Percentiles rank a stretch among this genome's conserved stretches.
These are phyloP conservation scores for Emmonsiellopsis sp. DNA, from an alignment of 2,329 filamentous ascomycete species.

Conservation along the genomic window DNA sequence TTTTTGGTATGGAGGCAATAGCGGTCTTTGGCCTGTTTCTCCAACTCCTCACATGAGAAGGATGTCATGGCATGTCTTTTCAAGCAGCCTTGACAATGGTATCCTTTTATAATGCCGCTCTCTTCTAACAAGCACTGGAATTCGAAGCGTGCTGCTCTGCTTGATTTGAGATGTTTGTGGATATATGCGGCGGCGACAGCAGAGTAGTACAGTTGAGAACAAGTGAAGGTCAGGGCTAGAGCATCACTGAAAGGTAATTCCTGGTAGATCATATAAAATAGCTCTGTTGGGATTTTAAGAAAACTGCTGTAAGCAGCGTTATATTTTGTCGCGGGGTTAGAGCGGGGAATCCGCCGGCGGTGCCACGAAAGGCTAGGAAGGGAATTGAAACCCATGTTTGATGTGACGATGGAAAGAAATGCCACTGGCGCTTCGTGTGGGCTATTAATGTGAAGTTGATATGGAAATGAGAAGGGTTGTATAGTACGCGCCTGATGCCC, in stretches of 20 bases:
- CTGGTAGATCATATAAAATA: background rate
- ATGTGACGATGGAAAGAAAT: too few species aligned
- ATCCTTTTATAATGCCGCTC: background rate
- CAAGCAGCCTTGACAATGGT: background rate
- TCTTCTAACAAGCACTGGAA: background rate
- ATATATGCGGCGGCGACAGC: background rate
- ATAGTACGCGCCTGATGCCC: too few species aligned
- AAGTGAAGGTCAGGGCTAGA: background rate
- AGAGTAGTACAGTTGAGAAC: background rate
- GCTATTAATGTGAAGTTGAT: too few species aligned
- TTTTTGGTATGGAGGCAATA: constrained; percentile 1
- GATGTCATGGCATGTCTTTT: background rate
- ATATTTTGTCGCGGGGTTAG: too few species aligned
- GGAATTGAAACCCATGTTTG: too few species aligned
- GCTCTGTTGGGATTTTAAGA: background rate
- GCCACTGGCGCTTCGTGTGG: too few species aligned
- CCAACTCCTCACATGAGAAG: background rate
- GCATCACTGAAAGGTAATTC: background rate
- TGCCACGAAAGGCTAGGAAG: too few species aligned
- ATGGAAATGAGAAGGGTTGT: too few species aligned
- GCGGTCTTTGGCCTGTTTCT: background rate
- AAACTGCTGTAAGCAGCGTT: background rate
- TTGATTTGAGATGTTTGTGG: background rate
- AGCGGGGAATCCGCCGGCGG: too few species aligned
- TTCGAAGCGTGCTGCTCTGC: background rate